phyloP scores from a whole-genome alignment of 768 basidiomycete genomes.

The Neoboletus magnificus region DNA sequence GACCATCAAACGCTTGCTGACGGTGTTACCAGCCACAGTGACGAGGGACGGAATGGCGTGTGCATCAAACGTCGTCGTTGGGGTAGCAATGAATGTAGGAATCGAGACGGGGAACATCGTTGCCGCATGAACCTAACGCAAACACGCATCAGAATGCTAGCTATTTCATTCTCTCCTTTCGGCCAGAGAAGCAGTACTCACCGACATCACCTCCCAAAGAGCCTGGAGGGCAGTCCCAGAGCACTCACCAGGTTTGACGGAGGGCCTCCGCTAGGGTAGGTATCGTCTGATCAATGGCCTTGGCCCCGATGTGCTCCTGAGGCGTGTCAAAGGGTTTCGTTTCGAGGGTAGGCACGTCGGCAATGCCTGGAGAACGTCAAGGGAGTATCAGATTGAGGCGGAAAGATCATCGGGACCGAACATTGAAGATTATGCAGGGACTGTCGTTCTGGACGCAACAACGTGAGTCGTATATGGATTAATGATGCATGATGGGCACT shows the following conservation, averaged over 20 bases:
- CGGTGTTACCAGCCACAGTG: slow-evolving; percentile 86
- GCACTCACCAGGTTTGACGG: slow-evolving; percentile 81
- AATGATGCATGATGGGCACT: too few species aligned
- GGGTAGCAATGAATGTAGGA: slow-evolving; percentile 84
- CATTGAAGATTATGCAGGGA: too few species aligned
- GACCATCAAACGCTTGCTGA: slow-evolving; percentile 76
- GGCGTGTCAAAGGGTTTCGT: slow-evolving; percentile 82
- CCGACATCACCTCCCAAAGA: slow-evolving; percentile 89
- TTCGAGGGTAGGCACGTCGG: too few species aligned
- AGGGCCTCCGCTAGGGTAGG: slow-evolving; percentile 92
- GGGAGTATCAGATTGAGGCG: too few species aligned
- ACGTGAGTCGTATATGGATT: too few species aligned
- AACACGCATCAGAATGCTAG: background rate
- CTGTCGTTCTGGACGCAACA: too few species aligned
- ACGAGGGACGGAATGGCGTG: slow-evolving; percentile 87
- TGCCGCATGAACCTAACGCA: slow-evolving; percentile 75
- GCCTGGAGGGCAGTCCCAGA: slow-evolving; percentile 97
- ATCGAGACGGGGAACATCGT: slow-evolving; percentile 98
- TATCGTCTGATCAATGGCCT: slow-evolving; percentile 94
- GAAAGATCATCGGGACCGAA: too few species aligned
- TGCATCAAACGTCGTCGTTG: slow-evolving; percentile 94
- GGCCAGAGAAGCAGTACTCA: slow-evolving; percentile 34
- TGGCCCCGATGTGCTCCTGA: slow-evolving; percentile 87
- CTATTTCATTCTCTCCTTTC: background rate
- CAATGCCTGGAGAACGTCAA: too few species aligned